Conservation (phyloP, 768 basidiomycete genomes). For the Royoungia palumana region DNA sequence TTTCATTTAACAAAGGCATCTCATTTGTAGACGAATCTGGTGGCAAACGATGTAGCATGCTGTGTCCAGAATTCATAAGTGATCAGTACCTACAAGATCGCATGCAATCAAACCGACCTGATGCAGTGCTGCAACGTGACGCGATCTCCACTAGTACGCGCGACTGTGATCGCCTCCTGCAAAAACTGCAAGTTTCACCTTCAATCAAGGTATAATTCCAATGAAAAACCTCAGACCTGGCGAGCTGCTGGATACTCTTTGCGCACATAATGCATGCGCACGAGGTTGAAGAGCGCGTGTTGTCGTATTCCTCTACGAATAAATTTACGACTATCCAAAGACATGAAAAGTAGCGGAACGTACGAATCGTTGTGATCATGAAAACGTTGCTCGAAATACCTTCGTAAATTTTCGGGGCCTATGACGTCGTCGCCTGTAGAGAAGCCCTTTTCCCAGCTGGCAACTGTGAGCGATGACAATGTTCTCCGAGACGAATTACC, state of each 20-base stretch:
- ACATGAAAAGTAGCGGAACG: conserved; percentile 25
- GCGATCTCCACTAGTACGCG: conserved; percentile 69
- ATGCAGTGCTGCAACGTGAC: conserved; percentile 76
- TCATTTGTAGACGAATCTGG: conserved; percentile 34
- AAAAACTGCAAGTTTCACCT: conserved; percentile 47
- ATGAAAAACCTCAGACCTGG: conserved; percentile 43
- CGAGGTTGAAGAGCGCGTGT: conserved; percentile 73
- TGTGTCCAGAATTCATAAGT: conserved; percentile 27
- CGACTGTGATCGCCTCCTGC: conserved; percentile 73
- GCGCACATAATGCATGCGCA: conserved; percentile 72
- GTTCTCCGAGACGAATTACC: not conserved
- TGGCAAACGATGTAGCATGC: conserved; percentile 71
- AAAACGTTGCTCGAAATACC: conserved; percentile 85
- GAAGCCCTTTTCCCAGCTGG: conserved; percentile 66
- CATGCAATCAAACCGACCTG: conserved; percentile 43
- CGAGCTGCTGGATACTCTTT: conserved; percentile 66
- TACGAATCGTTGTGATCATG: conserved; percentile 79
- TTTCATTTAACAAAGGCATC: conserved; percentile 60
- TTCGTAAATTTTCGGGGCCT: conserved; percentile 67
- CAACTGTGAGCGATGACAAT: not conserved
- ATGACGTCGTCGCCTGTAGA: conserved; percentile 64
- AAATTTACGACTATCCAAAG: not conserved
- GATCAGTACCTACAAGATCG: conserved; percentile 10
- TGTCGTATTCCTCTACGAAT: conserved; percentile 66
- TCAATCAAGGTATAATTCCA: not conserved